Evolutionary conservation across 164 flowering plant genomes (phyloP), one percentile per base, ranked within the genome.

Genomic region (Euptelea pleiosperma): DNA sequence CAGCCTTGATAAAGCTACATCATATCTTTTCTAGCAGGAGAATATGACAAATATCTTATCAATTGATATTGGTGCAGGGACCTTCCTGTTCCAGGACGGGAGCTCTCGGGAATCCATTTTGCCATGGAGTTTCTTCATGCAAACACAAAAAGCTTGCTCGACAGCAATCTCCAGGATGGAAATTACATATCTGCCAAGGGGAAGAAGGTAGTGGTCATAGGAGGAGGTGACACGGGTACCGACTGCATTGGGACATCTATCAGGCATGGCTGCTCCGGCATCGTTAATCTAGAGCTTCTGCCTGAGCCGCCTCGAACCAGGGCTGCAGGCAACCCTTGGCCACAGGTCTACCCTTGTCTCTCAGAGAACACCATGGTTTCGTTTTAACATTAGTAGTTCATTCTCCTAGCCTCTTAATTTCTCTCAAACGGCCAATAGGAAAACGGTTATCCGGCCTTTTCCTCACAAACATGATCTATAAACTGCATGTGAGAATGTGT

Each of bases 221-320:
- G 99, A 70, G 99, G 99, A 42, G 99, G 99, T 14, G 99, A 94
- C 71, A 94, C 99, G 6, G 99, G 99, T 29, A 94, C 99, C 24
- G 99, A 94, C 64, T 94, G 99, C 73, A 88, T 94, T 28, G 99
- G 93, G 18, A 94, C 99, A 25, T 88, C 99, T 8, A 80, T 94
- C 40, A 77, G 99, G 1, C 99, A 94, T 72, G 99, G 95, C 26
- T 94, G 99, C 70, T 74, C 65, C 14, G 74, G 67, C 61, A 39
- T 94, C n/a, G 69, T 84, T 7, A 94, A 94, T 73, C 72, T 94
- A 11, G 99, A 94, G 74, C 95, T 94, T 68, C 89, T 91, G n/a
- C 93, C 99, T 14, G 58, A 76, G 73, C 97, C 97, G 35, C 99
- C 99, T 18, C 68, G 21, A 48, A 77, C 82, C 33, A 75, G 99